phyloP scores from a whole-genome alignment of 495 filamentous ascomycete genomes.

The Penicillium salamii region DNA sequence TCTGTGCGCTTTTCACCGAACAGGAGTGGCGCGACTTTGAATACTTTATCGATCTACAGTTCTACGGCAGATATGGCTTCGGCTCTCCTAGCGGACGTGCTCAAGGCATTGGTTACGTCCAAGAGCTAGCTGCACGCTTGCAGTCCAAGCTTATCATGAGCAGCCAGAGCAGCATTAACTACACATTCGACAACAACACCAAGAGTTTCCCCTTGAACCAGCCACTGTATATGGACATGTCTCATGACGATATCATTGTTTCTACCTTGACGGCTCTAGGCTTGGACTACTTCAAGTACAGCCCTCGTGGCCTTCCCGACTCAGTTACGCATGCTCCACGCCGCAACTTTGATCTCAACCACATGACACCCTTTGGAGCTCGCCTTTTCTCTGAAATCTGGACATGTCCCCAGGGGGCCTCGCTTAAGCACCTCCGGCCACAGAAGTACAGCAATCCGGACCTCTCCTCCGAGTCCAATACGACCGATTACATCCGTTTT shows the following conservation, averaged over 20 bases:
- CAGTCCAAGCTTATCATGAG: slow-evolving; percentile 49
- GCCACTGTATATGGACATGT: slow-evolving; percentile 47
- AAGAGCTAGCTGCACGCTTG: slow-evolving; percentile 60
- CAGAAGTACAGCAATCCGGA: slow-evolving; percentile 29
- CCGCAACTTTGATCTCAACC: slow-evolving; percentile 19
- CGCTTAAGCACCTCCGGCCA: slow-evolving; percentile 19
- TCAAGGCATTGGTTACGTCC: slow-evolving; percentile 60
- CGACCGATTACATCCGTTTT: slow-evolving; percentile 27
- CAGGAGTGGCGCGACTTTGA: slow-evolving; percentile 57
- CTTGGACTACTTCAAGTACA: slow-evolving; percentile 47
- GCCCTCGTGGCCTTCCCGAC: slow-evolving; percentile 42
- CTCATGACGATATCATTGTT: slow-evolving; percentile 40
- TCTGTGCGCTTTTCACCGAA: slow-evolving; percentile 55
- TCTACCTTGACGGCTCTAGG: slow-evolving; percentile 50
- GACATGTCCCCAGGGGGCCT: slow-evolving; percentile 22
- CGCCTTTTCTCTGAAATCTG: slow-evolving; percentile 60
- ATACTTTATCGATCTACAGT: slow-evolving; percentile 56
- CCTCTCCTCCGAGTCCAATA: slow-evolving; percentile 13
- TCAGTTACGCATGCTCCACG: slow-evolving; percentile 41
- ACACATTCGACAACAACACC: slow-evolving; percentile 48
- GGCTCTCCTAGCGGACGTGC: slow-evolving; percentile 60
- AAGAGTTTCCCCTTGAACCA: slow-evolving; percentile 50
- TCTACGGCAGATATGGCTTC: slow-evolving; percentile 55
- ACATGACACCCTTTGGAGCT: slow-evolving; percentile 57
- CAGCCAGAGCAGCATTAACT: slow-evolving; percentile 58